Base-by-base conservation (phyloP, 176 grass and related monocot genomes). In the Hsuehochloa calcarea region DNA sequence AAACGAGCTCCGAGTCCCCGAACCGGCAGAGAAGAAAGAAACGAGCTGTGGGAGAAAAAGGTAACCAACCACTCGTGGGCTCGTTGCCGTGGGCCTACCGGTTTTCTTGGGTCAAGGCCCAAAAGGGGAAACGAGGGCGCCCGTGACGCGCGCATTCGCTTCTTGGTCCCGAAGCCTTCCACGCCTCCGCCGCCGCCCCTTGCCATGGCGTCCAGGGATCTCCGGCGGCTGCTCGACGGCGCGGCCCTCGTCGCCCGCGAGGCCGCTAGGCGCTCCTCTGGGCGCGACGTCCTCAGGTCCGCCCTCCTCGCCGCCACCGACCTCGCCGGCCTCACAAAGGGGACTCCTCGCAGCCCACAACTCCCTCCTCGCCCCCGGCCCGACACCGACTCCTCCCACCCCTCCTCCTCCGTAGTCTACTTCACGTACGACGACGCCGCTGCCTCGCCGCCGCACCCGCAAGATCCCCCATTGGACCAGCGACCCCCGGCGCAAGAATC, bases 281-380 rank as follows among this genome's bases (percentile, higher is more conserved):
- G 41, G 0, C 69, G 49, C 20, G 91, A 92, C 39, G 67, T 85
- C 64, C 50, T 98, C 56, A 92, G 84, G 81, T 86, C 66, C 25
- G 88, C 90, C 77, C 45, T 95, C 72, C 82, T 90, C 26, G 84
- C 90, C 17, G 91, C 89, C 59, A 92, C 93, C 63, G 91, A 98
- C 69, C 81, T 98, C n/a, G 89, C 70, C 14, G 91, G 93, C 38
- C 91, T 98, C 69, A 98, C 96, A 25, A 87, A 55, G 44, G 93
- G 96, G 38, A 89, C 74, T 35, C 79, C 80, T 46, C 91, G 77
- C 59, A 47, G 72, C 63, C 87, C 88, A 6, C 79, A 26, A 27
- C 55, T 58, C 59, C 77, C 85, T 54, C 54, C 78, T 54, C 22
- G 74, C 27, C 74, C 34, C 38, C 78, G 39, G 29, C 23, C 81